Evolutionary conservation across 345 rosid genomes (phyloP), one percentile per base, ranked within the genome.

Genomic region (Combretum micranthum): DNA sequence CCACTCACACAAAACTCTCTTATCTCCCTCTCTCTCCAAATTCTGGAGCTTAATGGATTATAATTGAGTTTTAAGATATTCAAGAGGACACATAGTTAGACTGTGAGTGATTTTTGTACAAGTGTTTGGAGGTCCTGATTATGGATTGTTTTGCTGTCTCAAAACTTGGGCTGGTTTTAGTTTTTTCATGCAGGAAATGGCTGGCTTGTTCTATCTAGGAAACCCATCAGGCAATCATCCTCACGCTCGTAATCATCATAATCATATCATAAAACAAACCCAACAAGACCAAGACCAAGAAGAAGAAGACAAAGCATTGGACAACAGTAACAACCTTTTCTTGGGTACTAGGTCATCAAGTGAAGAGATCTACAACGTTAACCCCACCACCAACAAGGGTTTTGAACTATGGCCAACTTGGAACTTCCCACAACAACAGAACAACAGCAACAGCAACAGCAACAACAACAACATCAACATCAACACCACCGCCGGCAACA

Each of bases 201-300:
- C 97, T 53, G 92, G 95, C 42, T 83, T 84, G 79, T 90, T 84
- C 75, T 84, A 87, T 80, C 81, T 90, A 83, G 83, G 90, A 17
- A 85, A 87, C 42, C 64, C 39, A 32, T 11, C 9, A 32, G 39
- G 9, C 39, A 32, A 32, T 32, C 39, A 32, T 32, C n/a, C n/a
- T n/a, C 39, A 32, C 9, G 9, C 39, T 32, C 6, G 39, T 32
- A 32, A 32, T 32, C 39, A 32, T 32, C 39, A 32, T 32, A 32
- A 32, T 11, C 39, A 32, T 32, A 32, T 32, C 39, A 4, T 11
- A 7, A 32, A 32, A 7, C 39, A 32, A 32, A 7, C 59, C 47
- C 60, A 44, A 47, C 47, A 43, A 21, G 47, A 42, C 21, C 46
- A 57, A 57, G 52, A 23, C 44, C 51, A 57, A 22, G 58, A 39